Base-by-base conservation (phyloP, 176 grass and related monocot genomes). In the Lolium perenne region DNA sequence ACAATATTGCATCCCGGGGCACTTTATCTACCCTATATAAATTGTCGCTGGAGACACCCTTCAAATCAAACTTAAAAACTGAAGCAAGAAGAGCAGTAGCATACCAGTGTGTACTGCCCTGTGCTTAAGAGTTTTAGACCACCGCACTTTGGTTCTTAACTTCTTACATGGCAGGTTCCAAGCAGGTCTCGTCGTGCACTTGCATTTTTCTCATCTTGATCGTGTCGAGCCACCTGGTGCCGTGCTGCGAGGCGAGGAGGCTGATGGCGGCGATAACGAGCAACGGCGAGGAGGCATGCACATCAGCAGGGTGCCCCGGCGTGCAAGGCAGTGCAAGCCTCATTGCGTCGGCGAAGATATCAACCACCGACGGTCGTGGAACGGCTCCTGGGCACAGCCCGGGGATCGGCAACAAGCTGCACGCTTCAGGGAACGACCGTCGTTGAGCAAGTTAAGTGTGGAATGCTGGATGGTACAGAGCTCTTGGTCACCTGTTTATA, bases 361-460 rank as follows among this genome's bases (percentile, higher is more conserved):
- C 81, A 18, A 81, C 64, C 32, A 82, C 59, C 10, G 88, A 91
- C 48, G 91, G 92, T 20, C 80, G 90, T 22, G 73, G 88, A 1
- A 96, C 86, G 8, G 7, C 40, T 10, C 97, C 92, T 1, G 97
- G 97, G 0, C 90, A 93, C 60, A 97, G 94, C 61, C 94, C 97
- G 0, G 94, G 94, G 0, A 87, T 94, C 11, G 94, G 97, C 12
- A 93, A 99, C 80, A 92, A 84, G 63, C 74, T 76, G 49, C 74
- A 76, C 25, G 82, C 63, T 2, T 78, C 53, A 9, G 67, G 83
- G 38, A 87, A 92, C 90, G 59, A 74, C 61, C 76, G 76, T 25
- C 76, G 80, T 29, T 80, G 69, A 86, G 26, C 12, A 2, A 72
- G 2, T 16, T 5, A 46, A 11, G 10, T 18, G 57, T 46, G 29